Evolutionary conservation across 1,284 basidiomycete genomes (phyloP), one percentile per base, ranked within the genome.

Genomic region (Moniliella sp.): DNA sequence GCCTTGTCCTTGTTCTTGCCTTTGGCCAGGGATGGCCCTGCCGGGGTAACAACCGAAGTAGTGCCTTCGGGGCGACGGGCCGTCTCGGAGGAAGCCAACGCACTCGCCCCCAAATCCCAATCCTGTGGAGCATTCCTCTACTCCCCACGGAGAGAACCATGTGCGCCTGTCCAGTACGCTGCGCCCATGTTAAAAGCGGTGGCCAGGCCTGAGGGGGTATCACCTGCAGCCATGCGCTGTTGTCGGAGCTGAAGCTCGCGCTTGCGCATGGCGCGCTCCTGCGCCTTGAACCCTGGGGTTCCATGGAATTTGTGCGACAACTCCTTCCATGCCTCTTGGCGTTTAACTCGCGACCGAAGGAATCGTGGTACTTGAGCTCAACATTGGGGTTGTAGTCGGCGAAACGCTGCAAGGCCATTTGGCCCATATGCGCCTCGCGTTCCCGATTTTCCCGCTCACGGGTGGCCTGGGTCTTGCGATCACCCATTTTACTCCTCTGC

Each of bases 301-400:
- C 57, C 57, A 36, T 59, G 57, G 46, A 59, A 59, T 10, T 46
- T 41, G 40, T 59, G 57, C 28, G 45, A 48, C 9, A 59, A 46
- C 15, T 45, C 40, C 43, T 63, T 63, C 62, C 62, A 63, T 14
- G 61, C 61, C 38, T 99, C 91, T 67, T 94, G 18, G 76, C 74
- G 15, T 78, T 80, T 57, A 94, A 67, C 41, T 69, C 62, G 13
- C 84, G 69, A n/a, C 91, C 91, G 57, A 32, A 21, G 62, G 91
- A 84, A 61, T 99, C 91, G 46, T 88, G 78, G 62, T 97, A 99
- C 37, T 78, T 78, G 55, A 97, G 81, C 43, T 88, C 81, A 48
- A 99, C 71, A 61, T 91, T 84, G 1, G 91, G 91, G 63, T 86
- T 91, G 68, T 99, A 99, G 56, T 78, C 71, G 63, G 76, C 78